Conservation (phyloP, 768 basidiomycete genomes). For the Favolaschia claudopus region DNA sequence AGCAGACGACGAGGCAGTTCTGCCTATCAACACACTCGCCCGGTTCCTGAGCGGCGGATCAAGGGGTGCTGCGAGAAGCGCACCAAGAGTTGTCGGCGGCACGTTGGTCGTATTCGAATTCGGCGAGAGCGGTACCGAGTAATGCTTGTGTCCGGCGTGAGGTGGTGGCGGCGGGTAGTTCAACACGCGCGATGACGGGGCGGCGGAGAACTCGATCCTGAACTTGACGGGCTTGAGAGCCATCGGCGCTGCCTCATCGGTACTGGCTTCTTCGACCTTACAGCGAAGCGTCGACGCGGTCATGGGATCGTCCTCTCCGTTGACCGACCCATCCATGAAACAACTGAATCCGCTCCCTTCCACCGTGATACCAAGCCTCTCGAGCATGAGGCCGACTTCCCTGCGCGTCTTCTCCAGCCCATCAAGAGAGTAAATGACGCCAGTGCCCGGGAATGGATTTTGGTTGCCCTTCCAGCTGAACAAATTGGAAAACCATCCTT, state of each 20-base stretch:
- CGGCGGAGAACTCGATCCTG: slow-evolving; percentile 73
- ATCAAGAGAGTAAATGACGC: slow-evolving; percentile 61
- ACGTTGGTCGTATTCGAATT: slow-evolving; percentile 22
- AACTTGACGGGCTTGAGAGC: slow-evolving; percentile 82
- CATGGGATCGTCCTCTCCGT: slow-evolving; percentile 24
- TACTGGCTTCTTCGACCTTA: slow-evolving; percentile 59
- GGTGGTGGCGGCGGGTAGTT: slow-evolving; percentile 5
- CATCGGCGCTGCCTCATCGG: slow-evolving; percentile 48
- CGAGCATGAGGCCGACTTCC: slow-evolving; percentile 69
- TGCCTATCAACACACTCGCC: slow-evolving; percentile 33
- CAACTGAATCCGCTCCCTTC: slow-evolving; percentile 38
- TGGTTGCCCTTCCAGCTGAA: slow-evolving; percentile 87
- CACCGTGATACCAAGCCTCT: slow-evolving; percentile 68
- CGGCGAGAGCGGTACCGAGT: slow-evolving; percentile 29
- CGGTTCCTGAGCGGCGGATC: slow-evolving; percentile 33
- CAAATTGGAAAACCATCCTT: slow-evolving; percentile 94
- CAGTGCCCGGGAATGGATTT: slow-evolving; percentile 38
- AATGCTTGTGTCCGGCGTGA: slow-evolving; percentile 36
- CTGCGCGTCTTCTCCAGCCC: slow-evolving; percentile 67
- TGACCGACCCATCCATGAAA: slow-evolving; percentile 31
- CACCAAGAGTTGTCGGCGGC: slow-evolving; percentile 19
- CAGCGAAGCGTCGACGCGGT: slow-evolving; percentile 45
- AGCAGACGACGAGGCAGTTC: slow-evolving; percentile 29
- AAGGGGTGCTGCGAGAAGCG: slow-evolving; percentile 32
- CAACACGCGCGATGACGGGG: slow-evolving; percentile 8